A percentile compares a stretch with the other conserved stretches of the same genome.
These are phyloP conservation scores for Kluyveromyces siamensis DNA, from an alignment of 805 yeast species.

Conservation along the genomic window DNA sequence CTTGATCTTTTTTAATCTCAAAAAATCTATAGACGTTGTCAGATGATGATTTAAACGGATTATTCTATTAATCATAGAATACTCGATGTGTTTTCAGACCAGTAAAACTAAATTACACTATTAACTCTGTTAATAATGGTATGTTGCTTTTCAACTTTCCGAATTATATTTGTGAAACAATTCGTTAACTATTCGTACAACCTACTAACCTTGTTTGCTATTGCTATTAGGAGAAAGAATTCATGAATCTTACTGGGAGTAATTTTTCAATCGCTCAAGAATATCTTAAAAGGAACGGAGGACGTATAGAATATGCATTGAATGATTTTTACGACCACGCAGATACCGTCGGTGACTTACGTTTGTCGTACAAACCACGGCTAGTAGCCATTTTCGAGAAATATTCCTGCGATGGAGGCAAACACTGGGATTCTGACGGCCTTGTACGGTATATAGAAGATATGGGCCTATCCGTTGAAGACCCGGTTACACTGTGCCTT, in stretches of 20 bases:
- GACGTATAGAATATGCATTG: slow-evolving; percentile 24
- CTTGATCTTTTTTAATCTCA: background rate
- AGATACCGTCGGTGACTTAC: slow-evolving; percentile 18
- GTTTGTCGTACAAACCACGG: slow-evolving; percentile 11
- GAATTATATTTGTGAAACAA: too few species aligned
- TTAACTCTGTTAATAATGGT: background rate
- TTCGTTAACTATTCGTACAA: too few species aligned
- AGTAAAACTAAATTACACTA: background rate
- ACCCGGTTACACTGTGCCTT: slow-evolving; percentile 57
- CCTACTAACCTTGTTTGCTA: background rate
- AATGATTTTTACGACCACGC: slow-evolving; percentile 24
- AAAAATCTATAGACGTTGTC: background rate
- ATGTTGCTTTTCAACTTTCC: background rate
- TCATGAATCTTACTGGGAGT: slow-evolving; percentile 19
- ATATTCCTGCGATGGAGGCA: slow-evolving; percentile 18
- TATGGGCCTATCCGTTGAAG: slow-evolving; percentile 65
- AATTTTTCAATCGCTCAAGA: slow-evolving; percentile 12
- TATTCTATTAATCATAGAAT: too few species aligned
- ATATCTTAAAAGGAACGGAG: slow-evolving; percentile 17
- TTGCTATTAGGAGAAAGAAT: slow-evolving; percentile 7
- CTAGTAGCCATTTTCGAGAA: slow-evolving; percentile 12
- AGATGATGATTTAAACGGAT: too few species aligned
- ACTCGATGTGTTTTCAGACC: background rate
- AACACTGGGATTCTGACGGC: slow-evolving; percentile 66
- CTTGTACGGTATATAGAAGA: slow-evolving; percentile 61